Evolutionary conservation across 768 basidiomycete genomes (phyloP), one percentile per base, ranked within the genome.

Genomic region (Psilocybe azurescens): DNA sequence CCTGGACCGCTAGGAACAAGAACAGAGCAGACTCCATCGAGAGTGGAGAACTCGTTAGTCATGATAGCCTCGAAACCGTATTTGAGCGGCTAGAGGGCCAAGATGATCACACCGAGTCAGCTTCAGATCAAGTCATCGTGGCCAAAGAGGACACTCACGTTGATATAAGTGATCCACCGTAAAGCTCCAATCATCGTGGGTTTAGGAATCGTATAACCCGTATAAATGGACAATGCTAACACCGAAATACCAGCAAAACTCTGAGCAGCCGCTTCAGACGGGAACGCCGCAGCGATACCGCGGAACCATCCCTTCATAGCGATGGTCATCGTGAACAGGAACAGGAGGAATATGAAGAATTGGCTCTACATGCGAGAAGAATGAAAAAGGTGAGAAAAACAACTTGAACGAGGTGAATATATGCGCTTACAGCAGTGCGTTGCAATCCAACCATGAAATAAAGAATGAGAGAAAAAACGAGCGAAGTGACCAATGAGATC

Each of bases 251-350:
- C 87, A 28, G 84, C 86, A n/a, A 89, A 64, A 5, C 87, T 78
- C 65, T 87, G 87, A 4, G 89, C 89, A 0, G 86, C 79, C 3
- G 88, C 84, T 55, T 87, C 84, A 4, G 81, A 78, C 49, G 81
- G 78, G 70, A 89, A 86, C 4, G 80, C 78, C 0, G 90, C 87
- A 3, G 89, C 87, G 10, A 91, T 72, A 0, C 81, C 79, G 28
- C 93, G 82, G 84, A 94, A 96, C 83, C 89, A 88, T 0, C 84
- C 86, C 70, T 89, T 89, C 85, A 93, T 90, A 10, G 87, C 77
- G 24, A 93, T 56, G 29, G 88, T 80, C 69, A 87, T 81, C 5
- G 78, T 69, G 58, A 86, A 83, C 28, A 86, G 62, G 66, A 88
- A 85, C 28, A 94, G 72, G 66, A 84, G 78, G 72, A 86, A 87